Percentiles rank a stretch among this genome's conserved stretches.
Evolutionary conservation across 768 basidiomycete genomes (phyloP).

Genomic region (Russula earlei): DNA sequence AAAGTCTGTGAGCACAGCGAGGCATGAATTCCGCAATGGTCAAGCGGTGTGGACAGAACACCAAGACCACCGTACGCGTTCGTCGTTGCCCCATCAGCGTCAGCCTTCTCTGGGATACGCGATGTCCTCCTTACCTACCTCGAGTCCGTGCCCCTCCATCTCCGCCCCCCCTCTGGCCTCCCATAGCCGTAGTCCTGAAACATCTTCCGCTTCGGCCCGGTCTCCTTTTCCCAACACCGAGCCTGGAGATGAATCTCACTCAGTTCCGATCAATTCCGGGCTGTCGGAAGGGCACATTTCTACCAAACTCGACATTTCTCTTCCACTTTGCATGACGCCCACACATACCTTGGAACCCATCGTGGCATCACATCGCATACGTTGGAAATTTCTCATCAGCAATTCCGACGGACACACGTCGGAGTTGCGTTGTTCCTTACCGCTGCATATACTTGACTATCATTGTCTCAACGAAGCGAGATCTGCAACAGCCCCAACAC

Average conservation of each 20-base stretch:
- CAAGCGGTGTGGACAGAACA: slow-evolving; percentile 31
- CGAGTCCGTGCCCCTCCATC: not conserved
- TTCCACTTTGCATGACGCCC: slow-evolving; percentile 57
- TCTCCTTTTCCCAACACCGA: not conserved
- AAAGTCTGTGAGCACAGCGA: slow-evolving; percentile 48
- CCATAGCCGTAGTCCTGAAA: not conserved
- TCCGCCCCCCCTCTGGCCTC: not conserved
- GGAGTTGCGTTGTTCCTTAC: slow-evolving; percentile 90
- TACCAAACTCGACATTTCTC: slow-evolving; percentile 47
- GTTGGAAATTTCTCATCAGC: slow-evolving; percentile 68
- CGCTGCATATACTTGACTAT: slow-evolving; percentile 73
- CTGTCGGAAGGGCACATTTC: slow-evolving; percentile 40
- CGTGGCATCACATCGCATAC: slow-evolving; percentile 64
- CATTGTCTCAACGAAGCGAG: slow-evolving; percentile 68
- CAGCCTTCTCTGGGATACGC: not conserved
- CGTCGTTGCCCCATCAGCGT: slow-evolving; percentile 13
- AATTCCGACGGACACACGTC: slow-evolving; percentile 90
- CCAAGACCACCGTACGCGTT: slow-evolving; percentile 24
- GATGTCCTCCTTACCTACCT: not conserved
- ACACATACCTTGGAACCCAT: slow-evolving; percentile 73
- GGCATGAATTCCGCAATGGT: slow-evolving; percentile 62
- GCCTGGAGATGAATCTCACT: not conserved
- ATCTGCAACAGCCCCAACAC: slow-evolving; percentile 59
- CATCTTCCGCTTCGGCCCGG: not conserved
- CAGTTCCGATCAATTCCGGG: slow-evolving; percentile 21